Conservation (phyloP, 257 asterid species). For the Solanum pimpinellifolium region DNA sequence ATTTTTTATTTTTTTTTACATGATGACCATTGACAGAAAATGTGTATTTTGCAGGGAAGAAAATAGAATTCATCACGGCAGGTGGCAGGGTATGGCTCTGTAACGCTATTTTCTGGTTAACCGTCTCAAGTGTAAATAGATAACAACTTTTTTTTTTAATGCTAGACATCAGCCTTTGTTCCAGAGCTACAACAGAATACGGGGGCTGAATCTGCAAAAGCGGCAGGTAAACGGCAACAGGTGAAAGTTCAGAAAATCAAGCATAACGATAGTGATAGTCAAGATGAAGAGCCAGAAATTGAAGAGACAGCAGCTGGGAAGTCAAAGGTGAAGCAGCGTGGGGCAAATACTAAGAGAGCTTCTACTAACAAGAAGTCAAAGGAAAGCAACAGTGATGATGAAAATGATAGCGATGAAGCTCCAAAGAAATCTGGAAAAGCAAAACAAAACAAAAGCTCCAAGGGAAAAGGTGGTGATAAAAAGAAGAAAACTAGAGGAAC, state of each 20-base stretch:
- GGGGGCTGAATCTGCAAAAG: constrained; percentile 53
- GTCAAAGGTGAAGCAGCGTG: constrained; percentile 15
- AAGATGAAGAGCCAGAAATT: constrained; percentile 26
- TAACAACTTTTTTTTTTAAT: neutral
- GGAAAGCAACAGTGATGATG: constrained; percentile 16
- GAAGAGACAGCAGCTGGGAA: constrained; percentile 20
- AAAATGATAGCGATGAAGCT: constrained; percentile 12
- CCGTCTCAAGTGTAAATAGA: neutral
- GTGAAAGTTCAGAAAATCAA: constrained; percentile 2
- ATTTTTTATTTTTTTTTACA: neutral
- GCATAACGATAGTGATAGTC: constrained; percentile 7
- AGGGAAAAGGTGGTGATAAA: constrained; percentile 14
- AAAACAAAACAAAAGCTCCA: constrained; percentile 22
- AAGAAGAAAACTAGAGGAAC: constrained; percentile 29
- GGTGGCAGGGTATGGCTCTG: constrained; percentile 81
- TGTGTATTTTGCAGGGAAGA: constrained; percentile 57
- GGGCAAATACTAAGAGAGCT: constrained; percentile 19
- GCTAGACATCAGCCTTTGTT: constrained; percentile 84
- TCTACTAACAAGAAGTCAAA: constrained; percentile 26
- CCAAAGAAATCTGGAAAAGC: constrained; percentile 23
- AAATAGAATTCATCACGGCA: constrained; percentile 75
- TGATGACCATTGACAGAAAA: neutral
- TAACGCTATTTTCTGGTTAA: neutral
- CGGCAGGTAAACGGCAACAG: constrained; percentile 23
- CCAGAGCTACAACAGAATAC: constrained; percentile 78